Percentiles rank a stretch among this genome's conserved stretches.
These are phyloP conservation scores for Papiliotrema terrestris DNA, from an alignment of 1,284 basidiomycete genomes.

Conservation along the genomic window DNA sequence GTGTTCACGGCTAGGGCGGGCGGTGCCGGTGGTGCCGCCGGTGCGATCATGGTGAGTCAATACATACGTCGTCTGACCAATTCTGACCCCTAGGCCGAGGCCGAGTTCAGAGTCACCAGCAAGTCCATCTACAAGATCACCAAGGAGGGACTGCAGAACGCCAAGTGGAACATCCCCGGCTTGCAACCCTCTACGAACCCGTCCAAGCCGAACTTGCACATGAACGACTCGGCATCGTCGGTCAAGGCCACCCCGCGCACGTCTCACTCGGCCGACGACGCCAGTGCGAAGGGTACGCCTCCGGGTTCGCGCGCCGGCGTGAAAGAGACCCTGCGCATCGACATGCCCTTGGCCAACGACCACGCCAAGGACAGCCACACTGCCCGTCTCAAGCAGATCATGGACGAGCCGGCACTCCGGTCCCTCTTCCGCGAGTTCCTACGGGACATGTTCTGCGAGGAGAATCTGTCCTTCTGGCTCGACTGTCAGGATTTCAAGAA, in stretches of 20 bases:
- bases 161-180: slow-evolving; percentile 66
- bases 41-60: slow-evolving; percentile 37
- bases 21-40: slow-evolving; percentile 43
- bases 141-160: slow-evolving; percentile 78
- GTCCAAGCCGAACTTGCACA: slow-evolving; percentile 21
- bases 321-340: slow-evolving; percentile 4
- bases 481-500: slow-evolving; percentile 97
- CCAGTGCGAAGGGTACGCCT: background rate
- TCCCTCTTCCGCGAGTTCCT: slow-evolving; percentile 92
- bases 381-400: slow-evolving; percentile 83
- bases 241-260: background rate
- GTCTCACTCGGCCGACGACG: slow-evolving; percentile 12
- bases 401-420: slow-evolving; percentile 87
- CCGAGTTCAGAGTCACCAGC: slow-evolving; percentile 91
- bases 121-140: slow-evolving; percentile 93
- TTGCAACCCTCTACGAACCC: background rate
- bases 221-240: slow-evolving; percentile 6
- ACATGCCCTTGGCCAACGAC: slow-evolving; percentile 4
- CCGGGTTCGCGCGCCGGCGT: background rate
- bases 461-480: slow-evolving; percentile 95
- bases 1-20: slow-evolving; percentile 68
- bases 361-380: slow-evolving; percentile 77
- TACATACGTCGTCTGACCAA: background rate
- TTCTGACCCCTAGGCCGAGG: slow-evolving; percentile 51
- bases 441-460: slow-evolving; percentile 92